Conservation (phyloP, 2,329 filamentous ascomycete species). For the Grosmannia penicillata region DNA sequence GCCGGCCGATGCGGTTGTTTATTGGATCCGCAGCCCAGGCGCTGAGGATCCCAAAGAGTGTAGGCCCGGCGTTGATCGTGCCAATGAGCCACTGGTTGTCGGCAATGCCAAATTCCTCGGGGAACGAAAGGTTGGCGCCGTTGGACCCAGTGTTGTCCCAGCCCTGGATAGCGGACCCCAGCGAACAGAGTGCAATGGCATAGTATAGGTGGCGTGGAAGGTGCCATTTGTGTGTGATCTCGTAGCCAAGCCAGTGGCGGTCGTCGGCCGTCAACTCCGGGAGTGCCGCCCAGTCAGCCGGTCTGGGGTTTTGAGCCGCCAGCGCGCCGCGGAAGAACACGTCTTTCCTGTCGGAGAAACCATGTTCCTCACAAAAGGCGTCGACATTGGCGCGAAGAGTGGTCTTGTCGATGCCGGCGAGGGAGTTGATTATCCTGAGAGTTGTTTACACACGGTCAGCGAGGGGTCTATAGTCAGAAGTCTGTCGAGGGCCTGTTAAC, state of each 20-base stretch:
- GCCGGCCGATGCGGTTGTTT: conserved; percentile 26
- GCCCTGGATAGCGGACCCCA: conserved; percentile 19
- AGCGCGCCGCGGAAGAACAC: conserved; percentile 48
- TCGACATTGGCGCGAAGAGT: neutral
- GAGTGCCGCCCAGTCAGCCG: conserved; percentile 41
- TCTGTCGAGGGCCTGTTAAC: too few species aligned
- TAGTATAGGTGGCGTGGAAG: conserved; percentile 4
- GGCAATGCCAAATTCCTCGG: conserved; percentile 25
- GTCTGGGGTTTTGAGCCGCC: conserved; percentile 51
- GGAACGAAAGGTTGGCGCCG: conserved; percentile 32
- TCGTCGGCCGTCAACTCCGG: conserved; percentile 18
- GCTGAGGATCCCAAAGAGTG: conserved; percentile 31
- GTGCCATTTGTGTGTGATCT: conserved; percentile 21
- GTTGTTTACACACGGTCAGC: neutral
- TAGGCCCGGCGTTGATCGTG: conserved; percentile 1
- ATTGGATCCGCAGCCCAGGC: conserved; percentile 32
- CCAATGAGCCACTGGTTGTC: conserved; percentile 5
- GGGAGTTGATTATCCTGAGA: conserved; percentile 4
- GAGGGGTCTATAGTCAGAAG: too few species aligned
- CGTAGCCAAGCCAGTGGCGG: conserved; percentile 39
- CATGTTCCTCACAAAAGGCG: conserved; percentile 2
- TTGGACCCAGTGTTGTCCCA: conserved; percentile 25
- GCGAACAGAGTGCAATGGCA: conserved; percentile 22
- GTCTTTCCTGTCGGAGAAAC: conserved; percentile 22
- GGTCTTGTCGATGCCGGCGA: conserved; percentile 2